Percentiles rank a stretch among this genome's conserved stretches.
phyloP scores from a whole-genome alignment of 1,284 basidiomycete species.

The Trichosporon ovoides region DNA sequence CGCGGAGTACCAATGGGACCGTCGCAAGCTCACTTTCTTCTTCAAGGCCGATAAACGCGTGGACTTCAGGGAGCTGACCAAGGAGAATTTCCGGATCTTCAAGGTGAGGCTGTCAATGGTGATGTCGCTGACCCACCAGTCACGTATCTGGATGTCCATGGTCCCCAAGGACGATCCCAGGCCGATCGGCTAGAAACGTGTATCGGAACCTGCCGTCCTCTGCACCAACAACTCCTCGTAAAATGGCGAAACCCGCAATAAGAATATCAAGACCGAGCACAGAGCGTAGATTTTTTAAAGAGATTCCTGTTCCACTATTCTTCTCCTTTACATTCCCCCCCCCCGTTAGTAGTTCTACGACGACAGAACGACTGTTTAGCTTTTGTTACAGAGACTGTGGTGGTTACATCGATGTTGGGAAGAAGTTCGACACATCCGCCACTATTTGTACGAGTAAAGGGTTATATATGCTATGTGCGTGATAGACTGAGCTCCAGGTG shows the following conservation, averaged over 20 bases:
- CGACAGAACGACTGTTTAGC: background rate
- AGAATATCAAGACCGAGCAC: constrained; percentile 10
- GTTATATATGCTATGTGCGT: background rate
- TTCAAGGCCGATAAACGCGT: constrained; percentile 93
- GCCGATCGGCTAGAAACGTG: background rate
- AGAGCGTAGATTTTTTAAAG: constrained; percentile 16
- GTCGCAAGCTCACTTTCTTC: constrained; percentile 96
- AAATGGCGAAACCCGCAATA: background rate
- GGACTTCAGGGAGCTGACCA: constrained; percentile 83
- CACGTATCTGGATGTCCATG: constrained; percentile 46
- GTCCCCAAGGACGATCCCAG: constrained; percentile 37
- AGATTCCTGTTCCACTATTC: constrained; percentile 8
- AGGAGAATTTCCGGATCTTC: constrained; percentile 47
- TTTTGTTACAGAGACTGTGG: constrained; percentile 1
- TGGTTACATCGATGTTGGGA: background rate
- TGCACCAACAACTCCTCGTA: background rate
- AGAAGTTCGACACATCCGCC: background rate
- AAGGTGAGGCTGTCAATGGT: constrained; percentile 24
- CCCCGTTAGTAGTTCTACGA: background rate
- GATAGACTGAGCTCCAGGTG: constrained; percentile 4
- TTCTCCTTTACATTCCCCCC: background rate
- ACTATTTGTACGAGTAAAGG: constrained; percentile 2
- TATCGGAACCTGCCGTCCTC: background rate
- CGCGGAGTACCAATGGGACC: constrained; percentile 98
- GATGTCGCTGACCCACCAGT: constrained; percentile 16